Base-by-base conservation (phyloP, 805 yeast genomes). In the Pachysolen tannophilus region DNA sequence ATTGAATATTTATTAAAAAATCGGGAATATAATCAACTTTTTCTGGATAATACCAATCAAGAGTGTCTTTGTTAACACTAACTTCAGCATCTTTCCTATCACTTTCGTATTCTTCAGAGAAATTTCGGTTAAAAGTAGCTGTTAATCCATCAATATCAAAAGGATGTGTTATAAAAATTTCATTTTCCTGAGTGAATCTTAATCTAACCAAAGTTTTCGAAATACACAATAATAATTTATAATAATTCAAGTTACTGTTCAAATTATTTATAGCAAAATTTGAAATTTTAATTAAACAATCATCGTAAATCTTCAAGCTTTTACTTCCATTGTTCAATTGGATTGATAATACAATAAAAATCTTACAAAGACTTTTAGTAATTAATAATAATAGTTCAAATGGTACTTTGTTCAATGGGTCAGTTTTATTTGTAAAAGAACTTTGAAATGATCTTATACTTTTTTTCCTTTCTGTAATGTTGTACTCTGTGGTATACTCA, bases 71-170 rank as follows among this genome's bases (percentile, higher is more conserved):
- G n/a, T n/a, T n/a, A n/a, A n/a, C n/a, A n/a, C n/a, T n/a, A n/a
- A n/a, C n/a, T n/a, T n/a, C n/a, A n/a, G n/a, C n/a, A n/a, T n/a
- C n/a, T n/a, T n/a, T n/a, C n/a, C n/a, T n/a, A n/a, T n/a, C n/a
- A n/a, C n/a, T 48, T 42, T 56, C 30, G 30, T 39, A 6, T 40
- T 45, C 35, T 44, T 43, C 49, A 43, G 52, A 53, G 19, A 53
- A 47, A 39, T 73, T 72, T 48, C 85, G 61, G 4, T 69, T 66
- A 35, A 81, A 63, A 0, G 75, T 68, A 3, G 77, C 69, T 8
- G 85, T 72, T 13, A 82, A 53, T 0, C 84, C 86, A 28, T 73
- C 80, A 62, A 79, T 72, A 48, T 82, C 84, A 1, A 55, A 50
- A 4, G 82, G 80, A 6, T 63, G 57, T 3, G 73, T 55, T 28